These are phyloP conservation scores for Chlamydomonas incerta DNA, from an alignment of 139 green algal species.

Conservation along the genomic window DNA sequence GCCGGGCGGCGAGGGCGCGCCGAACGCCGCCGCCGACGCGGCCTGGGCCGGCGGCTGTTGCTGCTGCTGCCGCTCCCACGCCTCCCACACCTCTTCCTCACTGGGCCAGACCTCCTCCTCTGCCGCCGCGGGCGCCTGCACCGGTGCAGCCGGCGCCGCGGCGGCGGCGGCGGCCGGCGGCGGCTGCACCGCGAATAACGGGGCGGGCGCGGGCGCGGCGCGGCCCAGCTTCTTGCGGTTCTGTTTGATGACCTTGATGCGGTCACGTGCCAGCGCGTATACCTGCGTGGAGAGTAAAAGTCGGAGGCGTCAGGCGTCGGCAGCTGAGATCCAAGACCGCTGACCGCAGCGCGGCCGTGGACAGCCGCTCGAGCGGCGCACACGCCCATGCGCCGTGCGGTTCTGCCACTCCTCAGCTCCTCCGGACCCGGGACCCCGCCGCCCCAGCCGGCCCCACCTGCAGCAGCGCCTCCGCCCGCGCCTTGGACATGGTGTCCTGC, in stretches of 20 bases:
- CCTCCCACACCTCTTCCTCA: conserved; percentile 30
- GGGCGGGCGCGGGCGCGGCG: conserved; percentile 9
- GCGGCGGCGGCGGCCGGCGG: background rate
- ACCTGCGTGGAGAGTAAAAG: background rate
- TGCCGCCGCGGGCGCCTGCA: background rate
- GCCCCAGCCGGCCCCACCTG: background rate
- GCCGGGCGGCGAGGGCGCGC: background rate
- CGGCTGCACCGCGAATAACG: background rate
- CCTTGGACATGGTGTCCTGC: background rate
- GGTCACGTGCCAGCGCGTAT: conserved; percentile 6
- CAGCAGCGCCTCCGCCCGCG: conserved; percentile 28
- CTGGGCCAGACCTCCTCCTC: background rate
- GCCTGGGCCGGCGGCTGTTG: background rate
- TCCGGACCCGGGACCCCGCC: background rate
- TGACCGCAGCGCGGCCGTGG: background rate
- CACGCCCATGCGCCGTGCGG: too few relatives aligned
- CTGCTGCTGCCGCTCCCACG: conserved; percentile 18
- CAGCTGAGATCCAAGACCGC: background rate
- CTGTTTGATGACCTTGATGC: conserved; percentile 13
- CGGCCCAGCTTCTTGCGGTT: background rate
- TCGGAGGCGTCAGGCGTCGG: too few relatives aligned
- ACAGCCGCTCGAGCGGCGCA: background rate
- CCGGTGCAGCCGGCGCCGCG: background rate
- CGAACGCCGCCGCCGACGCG: background rate
- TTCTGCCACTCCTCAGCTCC: too few relatives aligned